Percentiles rank a stretch among this genome's conserved stretches.
Conservation (phyloP, 345 rosid species). For the Gossypium arboreum region DNA sequence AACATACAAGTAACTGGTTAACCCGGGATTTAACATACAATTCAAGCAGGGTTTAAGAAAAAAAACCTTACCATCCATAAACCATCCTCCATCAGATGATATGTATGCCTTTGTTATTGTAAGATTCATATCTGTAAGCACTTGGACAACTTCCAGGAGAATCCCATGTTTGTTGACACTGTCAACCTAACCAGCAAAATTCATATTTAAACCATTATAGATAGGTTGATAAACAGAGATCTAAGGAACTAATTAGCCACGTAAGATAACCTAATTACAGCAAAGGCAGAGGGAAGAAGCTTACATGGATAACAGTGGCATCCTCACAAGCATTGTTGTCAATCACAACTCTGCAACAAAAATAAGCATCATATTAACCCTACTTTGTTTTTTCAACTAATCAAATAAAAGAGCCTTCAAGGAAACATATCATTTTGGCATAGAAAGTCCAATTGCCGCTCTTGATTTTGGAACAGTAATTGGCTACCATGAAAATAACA, state of each 20-base stretch:
- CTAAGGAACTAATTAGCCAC: neutral
- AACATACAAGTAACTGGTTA: slow-evolving; percentile 14
- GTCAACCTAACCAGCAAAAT: slow-evolving; percentile 51
- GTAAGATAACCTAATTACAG: neutral
- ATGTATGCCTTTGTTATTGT: slow-evolving; percentile 81
- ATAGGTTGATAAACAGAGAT: slow-evolving; percentile 9
- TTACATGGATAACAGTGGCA: slow-evolving; percentile 77
- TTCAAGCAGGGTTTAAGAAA: slow-evolving; percentile 1
- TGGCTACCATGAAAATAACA: neutral
- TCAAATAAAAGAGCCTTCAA: neutral
- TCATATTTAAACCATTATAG: neutral
- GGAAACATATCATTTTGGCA: neutral
- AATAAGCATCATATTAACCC: slow-evolving; percentile 10
- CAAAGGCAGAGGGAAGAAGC: neutral
- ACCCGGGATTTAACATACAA: neutral
- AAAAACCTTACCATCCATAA: slow-evolving; percentile 68
- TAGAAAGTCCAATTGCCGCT: neutral
- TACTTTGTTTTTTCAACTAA: neutral
- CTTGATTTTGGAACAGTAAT: slow-evolving; percentile 4
- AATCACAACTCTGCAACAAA: slow-evolving; percentile 66
- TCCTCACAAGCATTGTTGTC: slow-evolving; percentile 60
- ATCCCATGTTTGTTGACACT: slow-evolving; percentile 81
- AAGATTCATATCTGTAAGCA: slow-evolving; percentile 80
- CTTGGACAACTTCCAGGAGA: slow-evolving; percentile 86
- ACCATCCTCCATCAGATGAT: slow-evolving; percentile 92